Evolutionary conservation across 495 filamentous ascomycete species (phyloP).

Genomic region (Chaetomium tenue): DNA sequence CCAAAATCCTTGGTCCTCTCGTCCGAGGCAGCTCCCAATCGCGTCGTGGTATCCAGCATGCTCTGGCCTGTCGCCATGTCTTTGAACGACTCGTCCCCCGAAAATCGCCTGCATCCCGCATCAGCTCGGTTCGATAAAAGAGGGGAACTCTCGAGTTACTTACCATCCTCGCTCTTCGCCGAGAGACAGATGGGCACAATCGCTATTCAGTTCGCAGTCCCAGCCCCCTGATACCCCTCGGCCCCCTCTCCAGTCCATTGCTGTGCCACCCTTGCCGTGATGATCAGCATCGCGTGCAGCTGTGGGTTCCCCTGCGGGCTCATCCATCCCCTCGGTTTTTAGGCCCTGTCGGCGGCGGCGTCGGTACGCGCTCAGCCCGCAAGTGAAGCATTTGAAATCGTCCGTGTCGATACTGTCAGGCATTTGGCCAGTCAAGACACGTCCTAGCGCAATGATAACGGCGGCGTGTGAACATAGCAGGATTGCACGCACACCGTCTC

Average conservation of each 20-base stretch:
- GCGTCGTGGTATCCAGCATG: constrained; percentile 35
- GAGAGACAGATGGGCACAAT: constrained; percentile 69
- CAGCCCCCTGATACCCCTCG: constrained; percentile 78
- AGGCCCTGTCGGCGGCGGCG: constrained; percentile 20
- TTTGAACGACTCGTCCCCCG: constrained; percentile 69
- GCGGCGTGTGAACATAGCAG: constrained; percentile 91
- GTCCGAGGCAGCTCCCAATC: constrained; percentile 38
- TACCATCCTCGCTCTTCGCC: constrained; percentile 91
- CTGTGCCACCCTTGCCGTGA: constrained; percentile 28
- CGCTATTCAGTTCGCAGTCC: constrained; percentile 74
- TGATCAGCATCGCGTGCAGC: constrained; percentile 38
- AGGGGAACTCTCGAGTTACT: constrained; percentile 37
- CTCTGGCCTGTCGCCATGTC: constrained; percentile 15
- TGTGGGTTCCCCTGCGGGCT: background rate
- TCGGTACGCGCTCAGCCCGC: constrained; percentile 63
- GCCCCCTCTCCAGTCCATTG: constrained; percentile 57
- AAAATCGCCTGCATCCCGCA: constrained; percentile 59
- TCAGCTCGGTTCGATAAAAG: constrained; percentile 2
- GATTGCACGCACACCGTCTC: constrained; percentile 60
- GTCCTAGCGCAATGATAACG: constrained; percentile 77
- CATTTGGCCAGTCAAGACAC: constrained; percentile 73
- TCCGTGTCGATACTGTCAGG: constrained; percentile 64
- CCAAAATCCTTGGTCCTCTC: constrained; percentile 18
- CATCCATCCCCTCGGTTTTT: background rate
- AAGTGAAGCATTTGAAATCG: constrained; percentile 87